phyloP scores from a whole-genome alignment of 306 rosid genomes.

The Vigna nakashimae region DNA sequence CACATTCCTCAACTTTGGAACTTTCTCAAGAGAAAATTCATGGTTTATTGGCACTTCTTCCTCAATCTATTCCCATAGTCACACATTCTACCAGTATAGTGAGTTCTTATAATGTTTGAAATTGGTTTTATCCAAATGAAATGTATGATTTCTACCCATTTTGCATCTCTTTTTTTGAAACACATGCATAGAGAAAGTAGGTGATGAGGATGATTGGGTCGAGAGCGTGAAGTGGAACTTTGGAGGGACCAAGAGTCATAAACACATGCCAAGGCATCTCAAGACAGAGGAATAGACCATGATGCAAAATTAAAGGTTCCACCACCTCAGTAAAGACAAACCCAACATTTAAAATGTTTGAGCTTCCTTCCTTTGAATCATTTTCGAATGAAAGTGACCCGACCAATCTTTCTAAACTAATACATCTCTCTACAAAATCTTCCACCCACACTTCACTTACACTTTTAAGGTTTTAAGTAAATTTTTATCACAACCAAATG shows the following conservation, averaged over 20 bases:
- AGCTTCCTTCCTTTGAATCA: conserved; percentile 28
- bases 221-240: conserved; percentile 34
- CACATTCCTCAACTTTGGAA: no score
- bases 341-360: conserved; percentile 31
- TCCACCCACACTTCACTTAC: background rate
- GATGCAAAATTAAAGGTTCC: conserved; percentile 48
- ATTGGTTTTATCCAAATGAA: no score
- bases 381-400: conserved; percentile 42
- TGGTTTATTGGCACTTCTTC: no score
- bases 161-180: background rate
- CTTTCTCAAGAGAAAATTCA: no score
- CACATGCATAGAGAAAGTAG: conserved; percentile 6
- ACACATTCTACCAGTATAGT: no score
- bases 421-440: conserved; percentile 19
- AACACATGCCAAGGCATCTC: conserved; percentile 48
- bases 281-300: conserved; percentile 45
- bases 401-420: background rate
- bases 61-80: no score
- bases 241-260: conserved; percentile 49
- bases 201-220: conserved; percentile 20
- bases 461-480: conserved; percentile 16
- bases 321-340: conserved; percentile 49
- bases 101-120: background rate
- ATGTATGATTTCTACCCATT: background rate
- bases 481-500: background rate